phyloP scores from a whole-genome alignment of 768 basidiomycete genomes.

The Collybia mongolica region DNA sequence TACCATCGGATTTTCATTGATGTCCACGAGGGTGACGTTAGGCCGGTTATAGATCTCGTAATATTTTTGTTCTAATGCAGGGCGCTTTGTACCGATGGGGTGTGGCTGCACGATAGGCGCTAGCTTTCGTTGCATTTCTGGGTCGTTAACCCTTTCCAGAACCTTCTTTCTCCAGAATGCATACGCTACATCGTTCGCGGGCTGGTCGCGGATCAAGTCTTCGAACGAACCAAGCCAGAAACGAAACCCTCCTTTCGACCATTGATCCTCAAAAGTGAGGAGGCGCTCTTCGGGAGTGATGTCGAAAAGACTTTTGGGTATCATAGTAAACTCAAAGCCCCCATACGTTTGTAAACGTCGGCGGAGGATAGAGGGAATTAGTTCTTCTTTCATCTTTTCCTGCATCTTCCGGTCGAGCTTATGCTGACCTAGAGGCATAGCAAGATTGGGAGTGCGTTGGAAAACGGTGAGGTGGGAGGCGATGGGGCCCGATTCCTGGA shows the following conservation, averaged over 20 bases:
- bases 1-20: slow-evolving; percentile 17
- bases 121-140: slow-evolving; percentile 19
- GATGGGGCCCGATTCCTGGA: slow-evolving; percentile 20
- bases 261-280: slow-evolving; percentile 17
- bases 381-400: slow-evolving; percentile 14
- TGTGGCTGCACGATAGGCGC: slow-evolving; percentile 19
- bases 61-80: slow-evolving; percentile 19
- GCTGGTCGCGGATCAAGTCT: slow-evolving; percentile 14
- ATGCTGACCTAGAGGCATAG: slow-evolving; percentile 19
- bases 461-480: slow-evolving; percentile 23
- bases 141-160: slow-evolving; percentile 14
- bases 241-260: slow-evolving; percentile 19
- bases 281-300: slow-evolving; percentile 19
- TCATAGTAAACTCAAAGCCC: slow-evolving; percentile 14
- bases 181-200: slow-evolving; percentile 20
- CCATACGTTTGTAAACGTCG: slow-evolving; percentile 18
- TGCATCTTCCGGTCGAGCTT: slow-evolving; percentile 11
- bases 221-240: slow-evolving; percentile 15
- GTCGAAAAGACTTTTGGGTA: slow-evolving; percentile 10
- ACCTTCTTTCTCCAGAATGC: slow-evolving; percentile 24
- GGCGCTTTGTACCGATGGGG: slow-evolving; percentile 24
- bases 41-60: slow-evolving; percentile 24
- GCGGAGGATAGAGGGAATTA: slow-evolving; percentile 17
- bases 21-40: slow-evolving; percentile 20
- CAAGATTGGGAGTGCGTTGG: slow-evolving; percentile 25